Evolutionary conservation across 2,329 filamentous ascomycete species (phyloP).

Genomic region (Talaromyces rugulosus): DNA sequence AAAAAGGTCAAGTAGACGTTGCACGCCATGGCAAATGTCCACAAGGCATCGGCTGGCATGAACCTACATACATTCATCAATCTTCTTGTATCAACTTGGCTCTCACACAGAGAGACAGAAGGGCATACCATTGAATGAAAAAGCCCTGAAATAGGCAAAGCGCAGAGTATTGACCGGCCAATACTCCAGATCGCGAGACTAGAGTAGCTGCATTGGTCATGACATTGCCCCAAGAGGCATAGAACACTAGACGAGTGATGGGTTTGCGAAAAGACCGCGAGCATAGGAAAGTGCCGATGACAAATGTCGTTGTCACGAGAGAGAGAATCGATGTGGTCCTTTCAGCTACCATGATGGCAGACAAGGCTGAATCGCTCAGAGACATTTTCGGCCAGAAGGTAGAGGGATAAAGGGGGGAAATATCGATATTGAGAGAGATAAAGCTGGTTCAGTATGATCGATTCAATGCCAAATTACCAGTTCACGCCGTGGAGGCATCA

Average conservation of each 20-base stretch:
- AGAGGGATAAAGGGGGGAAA: not conserved
- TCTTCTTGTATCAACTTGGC: not conserved
- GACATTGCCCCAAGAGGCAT: conserved; percentile 76
- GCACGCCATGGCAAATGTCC: conserved; percentile 76
- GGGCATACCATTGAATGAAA: conserved; percentile 72
- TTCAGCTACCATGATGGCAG: conserved; percentile 60
- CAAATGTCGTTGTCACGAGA: conserved; percentile 65
- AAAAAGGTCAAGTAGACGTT: conserved; percentile 84
- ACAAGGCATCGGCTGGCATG: conserved; percentile 70
- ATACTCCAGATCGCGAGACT: conserved; percentile 62
- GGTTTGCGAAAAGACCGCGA: conserved; percentile 73
- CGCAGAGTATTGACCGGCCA: conserved; percentile 44
- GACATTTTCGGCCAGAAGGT: conserved; percentile 20
- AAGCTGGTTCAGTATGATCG: not conserved
- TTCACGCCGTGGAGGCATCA: not conserved
- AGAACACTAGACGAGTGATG: conserved; percentile 83
- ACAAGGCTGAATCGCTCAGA: conserved; percentile 36
- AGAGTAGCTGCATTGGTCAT: conserved; percentile 72
- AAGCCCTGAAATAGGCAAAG: conserved; percentile 75
- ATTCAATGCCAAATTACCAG: not conserved
- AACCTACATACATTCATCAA: conserved; percentile 52
- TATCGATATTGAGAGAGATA: not conserved
- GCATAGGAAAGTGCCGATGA: conserved; percentile 65
- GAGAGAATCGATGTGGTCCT: conserved; percentile 67
- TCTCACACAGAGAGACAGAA: too few relatives aligned